Percentiles rank a stretch among this genome's conserved stretches.
phyloP scores from a whole-genome alignment of 371 early-diverging fungal genomes.

The Quaeritorhiza haematococci region DNA sequence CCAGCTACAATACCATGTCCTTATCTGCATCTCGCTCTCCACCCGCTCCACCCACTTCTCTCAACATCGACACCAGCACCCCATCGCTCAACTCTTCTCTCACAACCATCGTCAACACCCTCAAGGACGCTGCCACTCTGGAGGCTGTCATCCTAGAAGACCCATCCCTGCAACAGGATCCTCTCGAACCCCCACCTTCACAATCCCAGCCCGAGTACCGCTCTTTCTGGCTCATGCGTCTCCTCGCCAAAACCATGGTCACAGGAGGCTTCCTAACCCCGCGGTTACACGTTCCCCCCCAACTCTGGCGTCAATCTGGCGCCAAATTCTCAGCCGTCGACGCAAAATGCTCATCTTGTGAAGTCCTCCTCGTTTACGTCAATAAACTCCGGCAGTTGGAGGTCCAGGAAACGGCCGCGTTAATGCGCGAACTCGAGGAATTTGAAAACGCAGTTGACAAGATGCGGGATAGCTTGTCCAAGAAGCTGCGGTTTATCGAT shows the following conservation, averaged over 20 bases:
- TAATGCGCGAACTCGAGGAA: constrained; percentile 27
- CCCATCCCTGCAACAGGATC: constrained; percentile 5
- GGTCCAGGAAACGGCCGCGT: constrained; percentile 26
- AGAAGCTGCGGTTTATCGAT: constrained; percentile 24
- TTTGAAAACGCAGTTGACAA: constrained; percentile 35
- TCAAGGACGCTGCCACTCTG: constrained; percentile 10
- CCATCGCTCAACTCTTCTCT: too few species aligned
- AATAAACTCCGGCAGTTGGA: constrained; percentile 35
- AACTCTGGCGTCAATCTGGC: constrained; percentile 52
- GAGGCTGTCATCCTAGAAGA: constrained; percentile 9
- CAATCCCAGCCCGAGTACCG: neutral
- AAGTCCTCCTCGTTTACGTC: constrained; percentile 32
- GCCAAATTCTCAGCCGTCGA: constrained; percentile 49
- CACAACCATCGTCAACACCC: too few species aligned
- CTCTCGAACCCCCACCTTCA: constrained; percentile 12
- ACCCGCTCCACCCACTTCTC: too few species aligned
- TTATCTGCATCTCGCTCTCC: constrained; percentile 8
- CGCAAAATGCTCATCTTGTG: constrained; percentile 49
- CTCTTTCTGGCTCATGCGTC: constrained; percentile 34
- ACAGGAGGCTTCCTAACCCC: constrained; percentile 50
- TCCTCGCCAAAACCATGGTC: constrained; percentile 43
- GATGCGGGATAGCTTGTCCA: constrained; percentile 30
- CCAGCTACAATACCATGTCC: neutral
- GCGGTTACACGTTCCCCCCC: constrained; percentile 53
- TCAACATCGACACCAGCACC: too few species aligned